Evolutionary conservation across 192 early-diverging fungal species (phyloP).

Genomic region (Umbelopsis ramanniana): DNA sequence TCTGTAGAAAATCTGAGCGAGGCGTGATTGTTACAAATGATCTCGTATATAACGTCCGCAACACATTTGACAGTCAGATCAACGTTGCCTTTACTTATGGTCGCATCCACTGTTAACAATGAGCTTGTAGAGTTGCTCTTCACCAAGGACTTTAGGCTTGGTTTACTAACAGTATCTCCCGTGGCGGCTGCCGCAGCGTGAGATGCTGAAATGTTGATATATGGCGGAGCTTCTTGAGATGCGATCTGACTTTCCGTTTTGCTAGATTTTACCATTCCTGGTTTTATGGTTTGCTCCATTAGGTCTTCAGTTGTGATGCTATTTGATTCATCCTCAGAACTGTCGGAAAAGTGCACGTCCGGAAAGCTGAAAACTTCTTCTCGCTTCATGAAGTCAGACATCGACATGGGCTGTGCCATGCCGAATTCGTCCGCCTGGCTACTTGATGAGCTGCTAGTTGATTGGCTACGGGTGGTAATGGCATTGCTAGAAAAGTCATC

Average conservation of each 20-base stretch:
- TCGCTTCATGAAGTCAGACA: not conserved
- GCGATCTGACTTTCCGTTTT: constrained; percentile 16
- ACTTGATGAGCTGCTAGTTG: not conserved
- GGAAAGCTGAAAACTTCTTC: constrained; percentile 12
- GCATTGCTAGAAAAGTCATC: not conserved
- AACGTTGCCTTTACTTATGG: constrained; percentile 14
- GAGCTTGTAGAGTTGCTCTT: constrained; percentile 18
- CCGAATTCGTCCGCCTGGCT: not conserved
- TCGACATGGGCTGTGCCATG: not conserved
- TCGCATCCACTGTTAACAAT: not conserved
- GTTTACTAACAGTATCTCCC: not conserved
- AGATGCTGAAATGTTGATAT: constrained; percentile 3
- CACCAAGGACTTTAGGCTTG: not conserved
- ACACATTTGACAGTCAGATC: constrained; percentile 17
- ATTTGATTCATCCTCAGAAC: not conserved
- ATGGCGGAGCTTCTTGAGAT: not conserved
- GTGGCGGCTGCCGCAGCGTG: not conserved
- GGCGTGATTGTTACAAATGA: constrained; percentile 18
- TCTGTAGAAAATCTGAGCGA: not conserved
- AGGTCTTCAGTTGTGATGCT: not conserved
- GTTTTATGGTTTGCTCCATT: not conserved
- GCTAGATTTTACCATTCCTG: constrained; percentile 14
- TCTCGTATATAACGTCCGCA: constrained; percentile 3
- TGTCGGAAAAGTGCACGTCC: constrained; percentile 1
- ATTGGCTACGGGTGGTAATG: not conserved